These are phyloP conservation scores for Eryngium alpinum DNA, from an alignment of 140 eudicot species.

Conservation along the genomic window DNA sequence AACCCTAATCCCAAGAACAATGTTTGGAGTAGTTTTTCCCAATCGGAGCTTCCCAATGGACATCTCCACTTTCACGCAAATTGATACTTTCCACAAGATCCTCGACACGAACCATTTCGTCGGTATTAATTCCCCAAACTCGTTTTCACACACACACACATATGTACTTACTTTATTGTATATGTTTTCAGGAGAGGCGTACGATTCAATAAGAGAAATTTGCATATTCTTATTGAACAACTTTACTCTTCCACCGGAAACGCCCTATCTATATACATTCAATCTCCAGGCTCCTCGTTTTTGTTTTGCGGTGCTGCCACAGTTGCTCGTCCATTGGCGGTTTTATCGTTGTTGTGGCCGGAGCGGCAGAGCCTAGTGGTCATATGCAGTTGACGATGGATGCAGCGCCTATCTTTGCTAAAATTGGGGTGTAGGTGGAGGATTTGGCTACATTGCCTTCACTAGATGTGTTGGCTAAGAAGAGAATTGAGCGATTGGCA, in stretches of 20 bases:
- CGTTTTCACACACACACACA: not conserved
- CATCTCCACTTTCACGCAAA: constrained; percentile 15
- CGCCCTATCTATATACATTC: constrained; percentile 86
- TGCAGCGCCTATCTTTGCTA: constrained; percentile 55
- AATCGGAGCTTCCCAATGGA: constrained; percentile 16
- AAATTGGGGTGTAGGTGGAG: constrained; percentile 82
- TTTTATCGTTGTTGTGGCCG: constrained; percentile 75
- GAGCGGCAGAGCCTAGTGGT: constrained; percentile 81
- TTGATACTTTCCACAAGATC: constrained; percentile 12
- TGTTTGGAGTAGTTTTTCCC: constrained; percentile 13
- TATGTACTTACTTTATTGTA: not conserved
- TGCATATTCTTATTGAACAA: constrained; percentile 69
- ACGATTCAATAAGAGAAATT: constrained; percentile 66
- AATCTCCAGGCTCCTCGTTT: constrained; percentile 82
- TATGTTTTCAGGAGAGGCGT: constrained; percentile 49
- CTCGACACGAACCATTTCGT: constrained; percentile 17
- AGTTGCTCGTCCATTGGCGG: constrained; percentile 75
- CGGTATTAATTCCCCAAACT: not conserved
- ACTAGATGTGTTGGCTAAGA: constrained; percentile 77
- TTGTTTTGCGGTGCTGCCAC: constrained; percentile 78
- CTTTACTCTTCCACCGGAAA: constrained; percentile 87
- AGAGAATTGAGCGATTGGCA: constrained; percentile 75
- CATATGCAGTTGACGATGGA: constrained; percentile 45
- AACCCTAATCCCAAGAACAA: not conserved
- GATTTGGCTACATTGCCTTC: constrained; percentile 63